These are phyloP conservation scores for Picochlorum sp. DNA, from an alignment of 139 green algal species.

Conservation along the genomic window DNA sequence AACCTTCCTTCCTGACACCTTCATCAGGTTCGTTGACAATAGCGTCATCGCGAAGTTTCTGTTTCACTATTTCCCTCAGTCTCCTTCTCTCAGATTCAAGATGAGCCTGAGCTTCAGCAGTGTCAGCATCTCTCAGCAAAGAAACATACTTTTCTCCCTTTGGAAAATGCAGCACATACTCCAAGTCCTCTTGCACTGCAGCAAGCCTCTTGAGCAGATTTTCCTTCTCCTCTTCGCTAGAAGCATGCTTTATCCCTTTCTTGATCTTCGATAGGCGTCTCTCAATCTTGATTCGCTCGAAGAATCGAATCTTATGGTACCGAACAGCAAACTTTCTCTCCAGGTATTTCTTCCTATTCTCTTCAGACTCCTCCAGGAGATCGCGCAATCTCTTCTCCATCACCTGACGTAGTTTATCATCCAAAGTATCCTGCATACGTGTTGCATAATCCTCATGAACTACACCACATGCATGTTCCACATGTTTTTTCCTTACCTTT, in stretches of 20 bases:
- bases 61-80: constrained; percentile 37
- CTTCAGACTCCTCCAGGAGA: constrained; percentile 20
- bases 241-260: constrained; percentile 4
- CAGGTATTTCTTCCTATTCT: constrained; percentile 27
- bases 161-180: constrained; percentile 81
- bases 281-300: constrained; percentile 80
- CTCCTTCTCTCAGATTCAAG: constrained; percentile 46
- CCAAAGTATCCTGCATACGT: background rate
- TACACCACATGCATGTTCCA: background rate
- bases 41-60: constrained; percentile 39
- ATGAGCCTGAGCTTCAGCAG: constrained; percentile 37
- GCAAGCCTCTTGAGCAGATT: constrained; percentile 12
- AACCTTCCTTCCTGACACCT: constrained; percentile 18
- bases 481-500: constrained; percentile 29
- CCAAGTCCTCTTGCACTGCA: constrained; percentile 45
- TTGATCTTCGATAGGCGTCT: constrained; percentile 45
- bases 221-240: constrained; percentile 3
- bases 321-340: constrained; percentile 51
- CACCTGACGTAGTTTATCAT: constrained; percentile 19
- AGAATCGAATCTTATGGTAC: constrained; percentile 83
- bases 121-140: constrained; percentile 46
- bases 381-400: constrained; percentile 51
- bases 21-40: constrained; percentile 69
- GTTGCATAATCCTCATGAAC: background rate
- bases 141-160: constrained; percentile 78